phyloP scores from a whole-genome alignment of 2,329 filamentous ascomycete species.

The Aspergillus novoparasiticus region DNA sequence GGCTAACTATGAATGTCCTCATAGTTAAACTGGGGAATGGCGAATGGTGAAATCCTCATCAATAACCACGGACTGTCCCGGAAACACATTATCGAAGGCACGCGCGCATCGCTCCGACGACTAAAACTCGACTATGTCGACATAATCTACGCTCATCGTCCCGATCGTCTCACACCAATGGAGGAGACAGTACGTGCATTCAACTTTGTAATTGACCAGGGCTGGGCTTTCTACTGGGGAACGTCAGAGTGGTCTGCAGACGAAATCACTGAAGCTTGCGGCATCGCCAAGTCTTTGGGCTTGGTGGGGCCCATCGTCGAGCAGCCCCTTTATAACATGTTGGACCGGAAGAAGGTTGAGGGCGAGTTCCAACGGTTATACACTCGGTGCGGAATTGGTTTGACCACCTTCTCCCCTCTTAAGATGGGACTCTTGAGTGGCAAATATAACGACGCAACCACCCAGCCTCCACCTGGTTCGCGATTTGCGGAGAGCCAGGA shows the following conservation, averaged over 20 bases:
- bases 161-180: constrained; percentile 68
- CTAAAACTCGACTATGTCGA: constrained; percentile 70
- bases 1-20: background rate
- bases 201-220: constrained; percentile 69
- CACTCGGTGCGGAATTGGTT: constrained; percentile 60
- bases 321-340: constrained; percentile 69
- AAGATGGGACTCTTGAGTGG: constrained; percentile 65
- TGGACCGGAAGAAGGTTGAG: constrained; percentile 64
- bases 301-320: constrained; percentile 58
- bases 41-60: constrained; percentile 2
- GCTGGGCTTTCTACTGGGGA: constrained; percentile 72
- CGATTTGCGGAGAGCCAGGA: constrained; percentile 60
- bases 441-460: constrained; percentile 68
- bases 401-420: constrained; percentile 67
- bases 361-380: constrained; percentile 63
- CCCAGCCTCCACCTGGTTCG: constrained; percentile 54
- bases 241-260: constrained; percentile 70
- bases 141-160: constrained; percentile 70
- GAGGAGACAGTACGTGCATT: constrained; percentile 73
- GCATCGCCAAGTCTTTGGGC: constrained; percentile 61
- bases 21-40: constrained; percentile 9
- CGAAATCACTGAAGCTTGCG: constrained; percentile 66
- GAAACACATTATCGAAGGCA: constrained; percentile 66
- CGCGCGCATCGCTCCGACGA: constrained; percentile 60
- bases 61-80: constrained; percentile 7